Base-by-base conservation (phyloP, 768 basidiomycete genomes). In the Russula compacta region DNA sequence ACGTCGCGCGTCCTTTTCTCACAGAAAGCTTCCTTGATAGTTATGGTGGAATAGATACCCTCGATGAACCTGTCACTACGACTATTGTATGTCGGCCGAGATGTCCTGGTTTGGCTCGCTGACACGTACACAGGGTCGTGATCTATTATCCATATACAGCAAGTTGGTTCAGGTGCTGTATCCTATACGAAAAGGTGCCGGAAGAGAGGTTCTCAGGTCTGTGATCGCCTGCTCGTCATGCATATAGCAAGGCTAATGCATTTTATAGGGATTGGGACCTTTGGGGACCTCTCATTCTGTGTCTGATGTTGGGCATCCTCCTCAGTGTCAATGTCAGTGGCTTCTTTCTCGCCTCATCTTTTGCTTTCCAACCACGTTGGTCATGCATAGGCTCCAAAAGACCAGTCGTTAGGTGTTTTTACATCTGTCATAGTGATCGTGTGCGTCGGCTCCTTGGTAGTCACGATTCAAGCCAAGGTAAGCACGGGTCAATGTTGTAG, bases 381-480 rank as follows among this genome's bases (percentile, higher is more conserved):
- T 35, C 32, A n/a, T 50, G 43, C 58, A 15, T 66, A 95, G 94
- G 92, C 95, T 3, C 89, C 95, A 6, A 72, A 83, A 29, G 78
- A 79, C 11, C 95, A 98, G 70, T 83, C 92, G 0, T 79, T 98
- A 14, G 87, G 86, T 11, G 84, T 95, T 43, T 98, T 98, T 74
- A 95, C 95, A 0, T 87, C 85, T 59, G 93, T 97, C n/a, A 84
- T 98, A 46, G 92, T 89, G 17, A 88, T 98, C 56, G 87, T 95
- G 60, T 92, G 92, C 4, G 69, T 97, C 12, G 95, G 95, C 5
- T 93, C 94, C 14, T 76, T 97, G 35, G 81, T 88, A 0, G 92
- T 98, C 8, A 98, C 95, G 0, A 77, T 98, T n/a, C 95, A 98
- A 73, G 92, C 95, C 15, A 98, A 98, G 79, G 90, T 89, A 64